These are phyloP conservation scores for Suhomyces kunorum DNA, from an alignment of 1,139 yeast genomes.

Conservation along the genomic window DNA sequence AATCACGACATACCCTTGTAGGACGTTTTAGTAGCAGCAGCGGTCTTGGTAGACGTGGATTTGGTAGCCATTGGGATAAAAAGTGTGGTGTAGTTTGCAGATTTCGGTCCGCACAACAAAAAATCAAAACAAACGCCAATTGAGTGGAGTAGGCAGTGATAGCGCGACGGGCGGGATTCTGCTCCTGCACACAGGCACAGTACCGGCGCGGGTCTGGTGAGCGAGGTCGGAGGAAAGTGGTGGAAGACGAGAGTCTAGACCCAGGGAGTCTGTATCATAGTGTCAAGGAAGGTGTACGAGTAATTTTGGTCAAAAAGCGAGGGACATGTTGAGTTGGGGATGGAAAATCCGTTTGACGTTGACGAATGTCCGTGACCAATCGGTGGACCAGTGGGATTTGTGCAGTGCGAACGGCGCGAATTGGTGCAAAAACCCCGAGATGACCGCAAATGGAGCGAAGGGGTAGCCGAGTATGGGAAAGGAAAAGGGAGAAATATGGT, in stretches of 20 bases:
- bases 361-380: too few species aligned
- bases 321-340: too few species aligned
- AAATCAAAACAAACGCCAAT: slow-evolving; percentile 14
- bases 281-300: too few species aligned
- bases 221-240: background rate
- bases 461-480: too few species aligned
- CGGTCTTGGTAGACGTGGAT: slow-evolving; percentile 25
- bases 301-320: too few species aligned
- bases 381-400: too few species aligned
- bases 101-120: slow-evolving; percentile 11
- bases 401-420: too few species aligned
- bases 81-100: slow-evolving; percentile 8
- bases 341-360: too few species aligned
- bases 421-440: too few species aligned
- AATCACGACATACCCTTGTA: slow-evolving; percentile 50
- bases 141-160: slow-evolving; percentile 5
- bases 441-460: too few species aligned
- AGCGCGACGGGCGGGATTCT: background rate
- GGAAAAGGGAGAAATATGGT: too few species aligned
- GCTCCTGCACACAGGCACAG: background rate
- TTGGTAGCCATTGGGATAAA: slow-evolving; percentile 28
- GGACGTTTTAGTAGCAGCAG: slow-evolving; percentile 42
- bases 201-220: background rate
- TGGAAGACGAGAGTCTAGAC: background rate
- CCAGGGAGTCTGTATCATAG: too few species aligned